phyloP scores from a whole-genome alignment of 352 stramenopile genomes.

The Globisporangium emineosum region DNA sequence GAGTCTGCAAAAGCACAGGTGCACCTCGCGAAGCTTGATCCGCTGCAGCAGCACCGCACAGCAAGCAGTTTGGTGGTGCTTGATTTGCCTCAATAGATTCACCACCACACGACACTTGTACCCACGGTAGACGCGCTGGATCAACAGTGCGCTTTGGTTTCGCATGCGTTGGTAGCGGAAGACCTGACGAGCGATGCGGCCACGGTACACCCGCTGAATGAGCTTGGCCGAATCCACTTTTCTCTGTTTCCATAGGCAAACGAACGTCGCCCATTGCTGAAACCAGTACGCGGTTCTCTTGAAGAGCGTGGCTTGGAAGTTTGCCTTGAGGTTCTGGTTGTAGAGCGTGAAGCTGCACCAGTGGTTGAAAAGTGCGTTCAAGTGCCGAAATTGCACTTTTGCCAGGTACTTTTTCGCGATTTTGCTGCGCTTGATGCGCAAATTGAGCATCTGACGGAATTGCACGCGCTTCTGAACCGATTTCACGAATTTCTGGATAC shows the following conservation, averaged over 20 bases:
- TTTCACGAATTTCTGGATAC: slow-evolving; percentile 37
- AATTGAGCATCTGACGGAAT: slow-evolving; percentile 36
- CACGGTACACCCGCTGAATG: slow-evolving; percentile 66
- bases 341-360: slow-evolving; percentile 38
- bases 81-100: slow-evolving; percentile 23
- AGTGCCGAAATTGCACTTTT: slow-evolving; percentile 46
- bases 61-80: slow-evolving; percentile 27
- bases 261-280: slow-evolving; percentile 39
- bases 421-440: slow-evolving; percentile 44
- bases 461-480: slow-evolving; percentile 18
- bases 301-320: slow-evolving; percentile 42
- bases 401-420: slow-evolving; percentile 52
- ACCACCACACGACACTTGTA: slow-evolving; percentile 24
- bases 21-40: slow-evolving; percentile 25
- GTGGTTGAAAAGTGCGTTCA: slow-evolving; percentile 51
- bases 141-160: slow-evolving; percentile 23
- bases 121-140: slow-evolving; percentile 63
- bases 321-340: slow-evolving; percentile 43
- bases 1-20: slow-evolving; percentile 32
- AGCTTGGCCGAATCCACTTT: slow-evolving; percentile 29
- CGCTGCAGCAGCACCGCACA: slow-evolving; percentile 30
- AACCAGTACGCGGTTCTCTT: slow-evolving; percentile 47
- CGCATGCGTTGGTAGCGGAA: slow-evolving; percentile 33
- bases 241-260: slow-evolving; percentile 22
- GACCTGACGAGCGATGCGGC: slow-evolving; percentile 46